These are phyloP conservation scores for Coemansia erecta DNA, from an alignment of 192 early-diverging fungal genomes.

Conservation along the genomic window DNA sequence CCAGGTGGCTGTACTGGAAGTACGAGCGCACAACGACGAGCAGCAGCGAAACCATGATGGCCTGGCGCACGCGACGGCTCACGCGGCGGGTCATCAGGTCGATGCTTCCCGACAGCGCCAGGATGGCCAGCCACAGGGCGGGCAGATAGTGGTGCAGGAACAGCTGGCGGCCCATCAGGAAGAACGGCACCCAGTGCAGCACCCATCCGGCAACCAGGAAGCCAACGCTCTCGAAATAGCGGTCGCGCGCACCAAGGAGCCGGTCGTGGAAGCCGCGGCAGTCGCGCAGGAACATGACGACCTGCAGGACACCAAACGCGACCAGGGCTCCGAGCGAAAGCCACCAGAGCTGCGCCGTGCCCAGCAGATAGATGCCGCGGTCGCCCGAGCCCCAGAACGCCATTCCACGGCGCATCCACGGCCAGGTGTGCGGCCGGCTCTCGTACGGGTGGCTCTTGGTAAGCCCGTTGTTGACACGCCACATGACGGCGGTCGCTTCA, in stretches of 20 bases:
- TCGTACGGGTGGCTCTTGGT: constrained; percentile 91
- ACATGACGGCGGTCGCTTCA: constrained; percentile 91
- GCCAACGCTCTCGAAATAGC: constrained; percentile 47
- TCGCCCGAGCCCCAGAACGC: constrained; percentile 84
- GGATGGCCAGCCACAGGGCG: constrained; percentile 64
- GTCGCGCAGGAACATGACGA: constrained; percentile 68
- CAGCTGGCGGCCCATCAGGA: constrained; percentile 68
- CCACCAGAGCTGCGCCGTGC: constrained; percentile 89
- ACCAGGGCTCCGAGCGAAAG: constrained; percentile 39
- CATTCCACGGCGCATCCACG: constrained; percentile 80
- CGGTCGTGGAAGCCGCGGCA: constrained; percentile 70
- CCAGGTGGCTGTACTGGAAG: constrained; percentile 77
- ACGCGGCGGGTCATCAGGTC: constrained; percentile 72
- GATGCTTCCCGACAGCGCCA: constrained; percentile 67
- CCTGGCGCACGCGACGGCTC: constrained; percentile 52
- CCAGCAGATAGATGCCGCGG: constrained; percentile 88
- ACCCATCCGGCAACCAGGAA: constrained; percentile 68
- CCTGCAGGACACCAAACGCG: constrained; percentile 59
- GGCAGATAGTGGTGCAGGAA: constrained; percentile 86
- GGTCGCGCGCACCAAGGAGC: constrained; percentile 22
- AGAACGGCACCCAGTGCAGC: constrained; percentile 75
- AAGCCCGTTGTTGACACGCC: constrained; percentile 81
- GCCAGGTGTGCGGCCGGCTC: constrained; percentile 80
- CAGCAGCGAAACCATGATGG: constrained; percentile 54
- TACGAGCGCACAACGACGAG: constrained; percentile 59